Conservation (phyloP, 495 filamentous ascomycete genomes). For the Aspergillus heteromorphus region DNA sequence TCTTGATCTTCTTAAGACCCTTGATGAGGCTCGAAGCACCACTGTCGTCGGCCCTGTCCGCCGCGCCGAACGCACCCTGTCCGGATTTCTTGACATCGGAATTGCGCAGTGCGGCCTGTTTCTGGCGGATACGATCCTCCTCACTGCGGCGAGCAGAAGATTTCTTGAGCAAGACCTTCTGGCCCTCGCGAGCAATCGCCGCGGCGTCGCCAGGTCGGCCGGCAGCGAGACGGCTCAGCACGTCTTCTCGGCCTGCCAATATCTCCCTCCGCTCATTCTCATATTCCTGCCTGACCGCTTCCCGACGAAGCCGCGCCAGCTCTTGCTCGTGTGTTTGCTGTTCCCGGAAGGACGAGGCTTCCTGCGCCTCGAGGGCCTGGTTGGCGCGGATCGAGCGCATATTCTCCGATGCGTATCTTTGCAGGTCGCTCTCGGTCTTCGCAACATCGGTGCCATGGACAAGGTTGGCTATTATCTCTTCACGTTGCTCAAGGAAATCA, state of each 20-base stretch:
- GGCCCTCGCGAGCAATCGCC: conserved; percentile 46
- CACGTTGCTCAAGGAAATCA: conserved; percentile 90
- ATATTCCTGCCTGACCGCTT: conserved; percentile 51
- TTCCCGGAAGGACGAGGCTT: conserved; percentile 49
- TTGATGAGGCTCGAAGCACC: conserved; percentile 53
- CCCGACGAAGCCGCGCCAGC: conserved; percentile 47
- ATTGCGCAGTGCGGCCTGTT: conserved; percentile 36
- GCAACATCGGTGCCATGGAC: conserved; percentile 64
- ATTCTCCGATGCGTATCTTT: conserved; percentile 63
- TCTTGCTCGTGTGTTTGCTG: conserved; percentile 69
- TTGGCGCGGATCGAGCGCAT: conserved; percentile 53
- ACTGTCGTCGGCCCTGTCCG: conserved; percentile 17
- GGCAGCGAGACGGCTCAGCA: conserved; percentile 46
- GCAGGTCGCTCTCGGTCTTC: conserved; percentile 64
- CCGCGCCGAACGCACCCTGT: conserved; percentile 15
- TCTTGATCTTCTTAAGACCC: conserved; percentile 64
- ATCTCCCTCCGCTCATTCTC: conserved; percentile 61
- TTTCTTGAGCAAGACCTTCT: conserved; percentile 68
- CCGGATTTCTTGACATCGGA: conserved; percentile 29
- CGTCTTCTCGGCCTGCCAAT: conserved; percentile 54
- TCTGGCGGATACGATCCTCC: conserved; percentile 44
- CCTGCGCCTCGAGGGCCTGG: conserved; percentile 46
- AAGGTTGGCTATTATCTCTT: conserved; percentile 84
- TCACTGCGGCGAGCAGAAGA: conserved; percentile 48
- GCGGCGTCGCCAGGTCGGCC: conserved; percentile 45